These are phyloP conservation scores for Nymphaea thermarum DNA, from an alignment of 164 flowering plant genomes.

Conservation along the genomic window DNA sequence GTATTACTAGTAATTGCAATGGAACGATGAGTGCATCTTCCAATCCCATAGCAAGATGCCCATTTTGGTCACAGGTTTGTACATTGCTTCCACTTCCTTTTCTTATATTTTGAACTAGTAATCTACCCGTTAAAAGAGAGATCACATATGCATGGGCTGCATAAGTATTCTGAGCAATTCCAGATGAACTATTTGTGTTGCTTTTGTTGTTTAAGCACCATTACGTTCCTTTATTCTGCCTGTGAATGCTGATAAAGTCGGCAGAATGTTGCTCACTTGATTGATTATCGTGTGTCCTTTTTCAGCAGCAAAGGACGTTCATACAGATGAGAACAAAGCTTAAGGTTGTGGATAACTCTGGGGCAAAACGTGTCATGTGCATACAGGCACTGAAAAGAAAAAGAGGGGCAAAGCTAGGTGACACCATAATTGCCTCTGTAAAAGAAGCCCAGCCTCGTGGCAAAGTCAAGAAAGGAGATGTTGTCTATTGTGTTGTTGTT, in stretches of 20 bases:
- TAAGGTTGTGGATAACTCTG: constrained; percentile 85
- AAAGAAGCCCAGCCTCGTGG: constrained; percentile 84
- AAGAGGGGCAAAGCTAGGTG: constrained; percentile 88
- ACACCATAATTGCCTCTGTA: constrained; percentile 75
- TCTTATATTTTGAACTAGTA: neutral
- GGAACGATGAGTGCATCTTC: constrained; percentile 18
- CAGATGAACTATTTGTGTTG: neutral
- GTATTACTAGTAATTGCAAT: constrained; percentile 24
- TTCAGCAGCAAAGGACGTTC: constrained; percentile 69
- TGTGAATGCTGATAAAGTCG: neutral
- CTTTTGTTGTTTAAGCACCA: neutral
- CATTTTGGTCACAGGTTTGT: constrained; percentile 44
- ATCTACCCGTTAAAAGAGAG: no score
- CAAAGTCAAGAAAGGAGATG: constrained; percentile 61
- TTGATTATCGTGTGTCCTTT: neutral
- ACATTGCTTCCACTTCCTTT: neutral
- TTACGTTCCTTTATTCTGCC: neutral
- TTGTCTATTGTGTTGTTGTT: constrained; percentile 74
- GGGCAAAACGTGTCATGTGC: constrained; percentile 78
- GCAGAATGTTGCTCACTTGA: neutral
- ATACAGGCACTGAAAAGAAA: constrained; percentile 68
- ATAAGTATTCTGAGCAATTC: neutral
- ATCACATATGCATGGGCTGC: neutral
- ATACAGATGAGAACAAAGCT: constrained; percentile 89
- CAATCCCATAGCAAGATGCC: constrained; percentile 14